phyloP scores from a whole-genome alignment of 805 yeast genomes.

The Candida parachauliodes region DNA sequence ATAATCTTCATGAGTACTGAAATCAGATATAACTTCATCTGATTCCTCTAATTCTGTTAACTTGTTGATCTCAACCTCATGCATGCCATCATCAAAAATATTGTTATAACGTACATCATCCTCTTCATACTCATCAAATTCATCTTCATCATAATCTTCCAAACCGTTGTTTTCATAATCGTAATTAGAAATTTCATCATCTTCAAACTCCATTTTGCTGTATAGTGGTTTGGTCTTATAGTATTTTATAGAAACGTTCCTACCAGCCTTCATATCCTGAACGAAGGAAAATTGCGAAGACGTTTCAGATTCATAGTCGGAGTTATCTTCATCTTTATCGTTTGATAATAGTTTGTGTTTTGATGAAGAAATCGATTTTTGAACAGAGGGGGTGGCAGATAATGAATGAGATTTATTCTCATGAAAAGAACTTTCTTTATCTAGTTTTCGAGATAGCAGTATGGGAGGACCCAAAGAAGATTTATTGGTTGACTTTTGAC shows the following conservation, averaged over 20 bases:
- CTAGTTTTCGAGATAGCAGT: not conserved
- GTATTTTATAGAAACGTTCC: constrained; percentile 43
- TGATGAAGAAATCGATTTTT: not conserved
- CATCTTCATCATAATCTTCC: constrained; percentile 20
- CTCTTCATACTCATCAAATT: constrained; percentile 9
- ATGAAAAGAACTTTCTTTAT: constrained; percentile 4
- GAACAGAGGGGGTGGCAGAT: constrained; percentile 10
- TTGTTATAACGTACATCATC: constrained; percentile 13
- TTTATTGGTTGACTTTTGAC: not conserved
- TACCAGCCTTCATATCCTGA: constrained; percentile 36
- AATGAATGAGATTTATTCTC: constrained; percentile 13
- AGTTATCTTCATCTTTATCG: constrained; percentile 2
- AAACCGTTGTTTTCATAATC: constrained; percentile 37
- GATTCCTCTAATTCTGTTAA: not conserved
- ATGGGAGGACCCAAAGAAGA: constrained; percentile 7
- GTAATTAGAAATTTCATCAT: constrained; percentile 33
- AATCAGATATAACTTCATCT: not conserved
- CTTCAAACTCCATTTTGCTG: constrained; percentile 28
- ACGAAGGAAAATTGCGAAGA: constrained; percentile 43
- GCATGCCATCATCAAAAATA: constrained; percentile 13
- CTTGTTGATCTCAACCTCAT: not conserved
- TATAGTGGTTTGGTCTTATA: constrained; percentile 31
- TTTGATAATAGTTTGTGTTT: not conserved
- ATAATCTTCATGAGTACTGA: not conserved
- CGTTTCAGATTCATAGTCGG: constrained; percentile 14